These are phyloP conservation scores for Cymbidium sinense DNA, from an alignment of 106 monocot genomes.

Conservation along the genomic window DNA sequence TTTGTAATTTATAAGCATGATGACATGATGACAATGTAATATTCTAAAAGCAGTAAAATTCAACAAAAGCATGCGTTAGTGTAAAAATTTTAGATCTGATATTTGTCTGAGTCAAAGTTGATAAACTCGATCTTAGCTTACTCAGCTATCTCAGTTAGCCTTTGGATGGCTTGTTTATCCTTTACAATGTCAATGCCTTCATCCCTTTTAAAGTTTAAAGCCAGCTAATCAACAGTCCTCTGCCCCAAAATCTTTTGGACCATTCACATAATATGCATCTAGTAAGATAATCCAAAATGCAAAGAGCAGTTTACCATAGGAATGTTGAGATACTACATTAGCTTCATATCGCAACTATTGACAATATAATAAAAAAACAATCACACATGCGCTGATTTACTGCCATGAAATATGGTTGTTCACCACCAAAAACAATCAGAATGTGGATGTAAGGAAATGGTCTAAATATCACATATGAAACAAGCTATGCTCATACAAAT, in stretches of 20 bases:
- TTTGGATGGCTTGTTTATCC: conserved; percentile 85
- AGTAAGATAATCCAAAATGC: not conserved
- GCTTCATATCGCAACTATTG: not conserved
- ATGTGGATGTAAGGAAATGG: too few relatives aligned
- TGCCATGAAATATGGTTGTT: not conserved
- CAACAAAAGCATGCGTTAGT: not conserved
- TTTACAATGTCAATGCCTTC: conserved; percentile 86
- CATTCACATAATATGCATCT: not conserved
- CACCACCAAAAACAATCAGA: not conserved
- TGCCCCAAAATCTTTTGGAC: conserved; percentile 9
- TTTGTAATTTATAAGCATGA: conserved; percentile 1
- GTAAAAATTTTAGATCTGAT: conserved; percentile 40
- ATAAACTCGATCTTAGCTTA: conserved; percentile 92
- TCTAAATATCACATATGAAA: not conserved
- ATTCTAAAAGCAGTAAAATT: not conserved
- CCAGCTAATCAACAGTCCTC: conserved; percentile 88
- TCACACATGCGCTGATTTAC: not conserved
- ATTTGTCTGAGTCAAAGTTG: conserved; percentile 75
- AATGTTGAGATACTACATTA: not conserved
- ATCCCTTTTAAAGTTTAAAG: conserved; percentile 60
- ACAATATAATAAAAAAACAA: not conserved
- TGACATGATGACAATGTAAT: not conserved
- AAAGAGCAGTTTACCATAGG: not conserved
- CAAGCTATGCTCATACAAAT: not conserved
- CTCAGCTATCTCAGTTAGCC: conserved; percentile 86